Base-by-base conservation (phyloP, 768 basidiomycete species). In the Psilocybe tampanensis region DNA sequence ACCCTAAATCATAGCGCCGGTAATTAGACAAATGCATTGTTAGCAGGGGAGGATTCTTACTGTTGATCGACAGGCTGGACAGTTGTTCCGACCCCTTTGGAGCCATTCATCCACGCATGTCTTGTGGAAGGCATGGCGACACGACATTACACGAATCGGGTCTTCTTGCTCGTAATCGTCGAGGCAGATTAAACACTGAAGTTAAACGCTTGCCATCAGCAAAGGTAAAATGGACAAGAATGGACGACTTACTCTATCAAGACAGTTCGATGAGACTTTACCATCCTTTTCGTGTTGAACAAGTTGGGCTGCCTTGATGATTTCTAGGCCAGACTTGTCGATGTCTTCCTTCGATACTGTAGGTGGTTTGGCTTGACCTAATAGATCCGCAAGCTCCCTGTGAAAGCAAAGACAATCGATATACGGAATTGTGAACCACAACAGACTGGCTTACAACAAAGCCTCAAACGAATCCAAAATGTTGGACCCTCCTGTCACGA, bases 71-170 rank as follows among this genome's bases (percentile, higher is more conserved):
- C 95, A 97, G 7, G 92, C 92, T 32, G 95, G 95, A 70, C 95
- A 97, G 56, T 92, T 93, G 65, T 97, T 97, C 55, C 86, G 80
- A 2, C 94, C 94, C 5, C 82, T 85, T 68, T 87, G 82, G 32
- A 96, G 76, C 93, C 95, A 96, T 58, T 80, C 86, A 67, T 97
- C 95, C 6, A 97, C 92, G 63, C 95, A 97, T 19, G 70, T 74
- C 65, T 86, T 86, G 67, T 98, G 95, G 80, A 95, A 98, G n/a
- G 84, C 87, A 73, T 98, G 95, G 60, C 84, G 82, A 72, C 95
- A 97, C 5, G 74, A 74, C 75, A 98, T 80, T 32, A 97, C 73
- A 22, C 95, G 86, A 47, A 95, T 72, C 23, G 94, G 86, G 44
- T 94, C 91, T 43, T 90, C 87, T 1, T 76, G 68, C 29, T 81